These are phyloP conservation scores for Aureobasidium mangrovei DNA, from an alignment of 2,329 filamentous ascomycete species.

Conservation along the genomic window DNA sequence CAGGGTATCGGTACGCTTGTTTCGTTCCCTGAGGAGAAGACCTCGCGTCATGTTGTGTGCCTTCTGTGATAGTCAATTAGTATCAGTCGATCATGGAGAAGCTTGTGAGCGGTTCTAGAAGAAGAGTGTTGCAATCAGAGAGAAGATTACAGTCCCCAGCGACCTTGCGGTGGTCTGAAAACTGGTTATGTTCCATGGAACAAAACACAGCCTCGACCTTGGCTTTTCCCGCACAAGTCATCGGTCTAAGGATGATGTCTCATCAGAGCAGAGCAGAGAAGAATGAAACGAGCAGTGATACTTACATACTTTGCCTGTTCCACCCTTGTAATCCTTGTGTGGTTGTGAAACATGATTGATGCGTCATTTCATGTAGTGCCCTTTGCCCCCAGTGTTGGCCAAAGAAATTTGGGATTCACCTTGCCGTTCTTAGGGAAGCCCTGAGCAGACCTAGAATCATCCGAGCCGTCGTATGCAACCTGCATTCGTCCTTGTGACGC, in stretches of 20 bases:
- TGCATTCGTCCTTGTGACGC: not conserved
- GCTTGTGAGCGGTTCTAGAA: not conserved
- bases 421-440: not conserved
- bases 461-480: not conserved
- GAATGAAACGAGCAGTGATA: not conserved
- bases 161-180: conserved; percentile 9
- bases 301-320: not conserved
- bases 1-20: not conserved
- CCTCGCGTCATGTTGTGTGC: too few species aligned
- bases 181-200: conserved; percentile 10
- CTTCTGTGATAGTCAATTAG: too few species aligned
- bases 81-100: not conserved
- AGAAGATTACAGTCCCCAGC: conserved; percentile 20
- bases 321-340: not conserved
- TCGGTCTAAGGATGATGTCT: conserved; percentile 34
- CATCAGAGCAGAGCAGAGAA: conserved; percentile 22
- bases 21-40: too few species aligned
- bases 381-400: conserved; percentile 4
- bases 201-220: conserved; percentile 7
- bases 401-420: conserved; percentile 1
- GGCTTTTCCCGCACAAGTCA: conserved; percentile 17
- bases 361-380: not conserved
- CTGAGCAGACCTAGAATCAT: not conserved
- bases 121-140: conserved; percentile 13
- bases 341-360: not conserved